Conservation (phyloP, 2,329 filamentous ascomycete genomes). For the Chaetomiaceae sp. region DNA sequence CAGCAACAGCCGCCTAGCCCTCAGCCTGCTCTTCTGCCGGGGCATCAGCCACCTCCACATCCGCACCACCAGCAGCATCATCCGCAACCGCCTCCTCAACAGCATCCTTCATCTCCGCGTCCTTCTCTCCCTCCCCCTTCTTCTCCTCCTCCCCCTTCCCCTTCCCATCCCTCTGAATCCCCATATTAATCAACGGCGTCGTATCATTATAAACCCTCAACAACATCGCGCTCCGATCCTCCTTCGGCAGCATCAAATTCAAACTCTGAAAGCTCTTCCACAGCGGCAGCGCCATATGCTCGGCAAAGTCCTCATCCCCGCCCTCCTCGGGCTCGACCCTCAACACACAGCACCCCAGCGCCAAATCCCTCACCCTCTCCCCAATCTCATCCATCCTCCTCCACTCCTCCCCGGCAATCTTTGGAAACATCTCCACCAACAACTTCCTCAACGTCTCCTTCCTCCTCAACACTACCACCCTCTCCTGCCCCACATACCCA, state of each 20-base stretch:
- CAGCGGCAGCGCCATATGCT: slow-evolving; percentile 81
- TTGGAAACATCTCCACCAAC: slow-evolving; percentile 94
- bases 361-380: slow-evolving; percentile 69
- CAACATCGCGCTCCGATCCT: slow-evolving; percentile 88
- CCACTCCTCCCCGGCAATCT: slow-evolving; percentile 69
- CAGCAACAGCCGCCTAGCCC: not conserved
- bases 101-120: slow-evolving; percentile 10
- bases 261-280: slow-evolving; percentile 91
- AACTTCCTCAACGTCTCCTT: slow-evolving; percentile 76
- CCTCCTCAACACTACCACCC: slow-evolving; percentile 68
- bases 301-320: slow-evolving; percentile 50
- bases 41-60: slow-evolving; percentile 1
- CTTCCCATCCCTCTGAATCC: slow-evolving; percentile 45
- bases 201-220: slow-evolving; percentile 86
- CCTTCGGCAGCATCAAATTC: slow-evolving; percentile 97
- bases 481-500: slow-evolving; percentile 75
- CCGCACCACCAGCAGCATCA: slow-evolving; percentile 2
- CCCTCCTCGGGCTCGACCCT: slow-evolving; percentile 67
- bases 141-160: slow-evolving; percentile 31
- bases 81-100: not conserved
- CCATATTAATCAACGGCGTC: slow-evolving; percentile 71
- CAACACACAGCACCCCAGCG: slow-evolving; percentile 88
- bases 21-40: not conserved
- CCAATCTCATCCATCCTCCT: slow-evolving; percentile 79
- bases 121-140: slow-evolving; percentile 6